Conservation (phyloP, 768 basidiomycete species). For the Amanita subjunquillea region DNA sequence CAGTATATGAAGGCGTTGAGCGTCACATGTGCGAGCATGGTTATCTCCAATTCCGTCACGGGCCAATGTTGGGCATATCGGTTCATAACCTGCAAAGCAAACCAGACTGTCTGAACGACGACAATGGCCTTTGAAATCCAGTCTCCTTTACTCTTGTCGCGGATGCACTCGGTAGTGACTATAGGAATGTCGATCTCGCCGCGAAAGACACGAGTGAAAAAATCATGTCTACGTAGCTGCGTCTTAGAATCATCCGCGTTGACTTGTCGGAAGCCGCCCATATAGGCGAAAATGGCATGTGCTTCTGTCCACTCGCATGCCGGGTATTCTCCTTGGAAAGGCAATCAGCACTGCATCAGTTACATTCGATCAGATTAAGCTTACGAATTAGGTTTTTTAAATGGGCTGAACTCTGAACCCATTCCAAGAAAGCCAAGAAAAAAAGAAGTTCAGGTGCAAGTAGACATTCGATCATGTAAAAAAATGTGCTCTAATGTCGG, state of each 20-base stretch:
- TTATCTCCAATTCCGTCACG: conserved; percentile 20
- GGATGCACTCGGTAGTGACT: conserved; percentile 12
- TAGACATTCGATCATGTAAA: not conserved
- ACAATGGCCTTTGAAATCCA: conserved; percentile 13
- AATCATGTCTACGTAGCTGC: too few relatives aligned
- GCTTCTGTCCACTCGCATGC: not conserved
- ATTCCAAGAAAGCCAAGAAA: not conserved
- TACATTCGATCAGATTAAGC: not conserved
- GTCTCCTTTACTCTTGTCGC: conserved; percentile 18
- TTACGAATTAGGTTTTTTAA: not conserved
- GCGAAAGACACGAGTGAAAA: not conserved
- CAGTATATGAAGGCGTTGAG: conserved; percentile 18
- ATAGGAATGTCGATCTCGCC: conserved; percentile 3
- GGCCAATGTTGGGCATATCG: conserved; percentile 12
- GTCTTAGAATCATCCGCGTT: not conserved
- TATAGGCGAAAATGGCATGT: not conserved
- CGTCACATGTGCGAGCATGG: conserved; percentile 17
- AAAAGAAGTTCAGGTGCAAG: not conserved
- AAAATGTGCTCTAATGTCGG: not conserved
- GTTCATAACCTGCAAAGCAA: conserved; percentile 17
- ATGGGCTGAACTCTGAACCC: not conserved
- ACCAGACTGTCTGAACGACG: conserved; percentile 20
- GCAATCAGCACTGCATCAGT: not conserved
- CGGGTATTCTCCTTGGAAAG: not conserved
- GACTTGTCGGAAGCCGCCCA: not conserved